phyloP scores from a whole-genome alignment of 768 basidiomycete species.

The Chiua virens region DNA sequence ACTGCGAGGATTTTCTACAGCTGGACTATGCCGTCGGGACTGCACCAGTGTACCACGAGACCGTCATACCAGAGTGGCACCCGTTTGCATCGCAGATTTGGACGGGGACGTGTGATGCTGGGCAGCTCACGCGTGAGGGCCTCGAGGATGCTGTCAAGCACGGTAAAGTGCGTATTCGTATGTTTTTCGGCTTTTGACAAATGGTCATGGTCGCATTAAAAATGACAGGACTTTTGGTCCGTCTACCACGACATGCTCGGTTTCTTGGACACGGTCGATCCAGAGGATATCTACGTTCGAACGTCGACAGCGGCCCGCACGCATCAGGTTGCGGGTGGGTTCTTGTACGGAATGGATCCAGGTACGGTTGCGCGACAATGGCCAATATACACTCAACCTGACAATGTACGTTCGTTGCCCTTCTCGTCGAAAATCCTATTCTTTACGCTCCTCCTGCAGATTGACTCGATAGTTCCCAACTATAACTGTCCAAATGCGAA shows the following conservation, averaged over 20 bases:
- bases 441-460: slow-evolving; percentile 28
- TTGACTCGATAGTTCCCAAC: slow-evolving; percentile 47
- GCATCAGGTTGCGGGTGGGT: slow-evolving; percentile 45
- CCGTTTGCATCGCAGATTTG: slow-evolving; percentile 46
- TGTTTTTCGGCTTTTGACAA: too few relatives aligned
- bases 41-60: slow-evolving; percentile 40
- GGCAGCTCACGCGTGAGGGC: slow-evolving; percentile 47
- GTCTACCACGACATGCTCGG: slow-evolving; percentile 40
- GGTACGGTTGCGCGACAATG: slow-evolving; percentile 31
- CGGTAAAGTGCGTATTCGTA: slow-evolving; percentile 31
- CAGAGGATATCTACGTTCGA: slow-evolving; percentile 41
- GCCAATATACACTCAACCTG: slow-evolving; percentile 43
- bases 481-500: slow-evolving; percentile 45
- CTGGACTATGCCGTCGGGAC: slow-evolving; percentile 40
- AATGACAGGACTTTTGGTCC: slow-evolving; percentile 45
- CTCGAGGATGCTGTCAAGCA: slow-evolving; percentile 43
- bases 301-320: slow-evolving; percentile 48
- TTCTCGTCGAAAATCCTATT: too few relatives aligned
- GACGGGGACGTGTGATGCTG: slow-evolving; percentile 48
- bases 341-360: slow-evolving; percentile 48
- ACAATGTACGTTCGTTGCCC: slow-evolving; percentile 31
- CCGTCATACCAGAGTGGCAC: slow-evolving; percentile 39
- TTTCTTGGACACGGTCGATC: slow-evolving; percentile 37
- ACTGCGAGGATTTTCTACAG: slow-evolving; percentile 39
- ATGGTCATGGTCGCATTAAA: too few relatives aligned